Evolutionary conservation across 495 filamentous ascomycete genomes (phyloP).

Genomic region (Elasticomyces elasticus): DNA sequence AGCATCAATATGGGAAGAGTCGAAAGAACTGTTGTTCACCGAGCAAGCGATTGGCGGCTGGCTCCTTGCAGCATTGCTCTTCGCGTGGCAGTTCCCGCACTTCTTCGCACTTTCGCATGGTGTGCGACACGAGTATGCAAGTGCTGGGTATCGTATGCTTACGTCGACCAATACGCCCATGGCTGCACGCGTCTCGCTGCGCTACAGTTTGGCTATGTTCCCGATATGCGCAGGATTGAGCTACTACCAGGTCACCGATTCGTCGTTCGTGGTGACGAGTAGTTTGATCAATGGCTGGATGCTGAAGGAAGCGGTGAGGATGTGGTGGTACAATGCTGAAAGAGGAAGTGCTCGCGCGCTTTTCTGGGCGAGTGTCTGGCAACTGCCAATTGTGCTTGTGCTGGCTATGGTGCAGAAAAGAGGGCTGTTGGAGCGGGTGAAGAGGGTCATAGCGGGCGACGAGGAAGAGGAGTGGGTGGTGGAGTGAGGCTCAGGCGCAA

Average conservation of each 20-base stretch:
- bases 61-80: conserved; percentile 73
- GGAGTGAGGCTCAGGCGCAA: too few relatives aligned
- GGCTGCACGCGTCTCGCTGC: conserved; percentile 74
- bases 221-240: conserved; percentile 79
- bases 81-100: conserved; percentile 97
- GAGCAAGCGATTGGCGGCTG: conserved; percentile 63
- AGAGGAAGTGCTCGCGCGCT: conserved; percentile 73
- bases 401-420: conserved; percentile 90
- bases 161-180: conserved; percentile 74
- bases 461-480: conserved; percentile 29
- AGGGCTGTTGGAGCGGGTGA: conserved; percentile 81
- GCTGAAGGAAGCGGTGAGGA: conserved; percentile 64
- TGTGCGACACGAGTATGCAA: conserved; percentile 81
- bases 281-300: conserved; percentile 80
- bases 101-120: conserved; percentile 86
- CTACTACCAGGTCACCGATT: conserved; percentile 74
- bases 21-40: conserved; percentile 61
- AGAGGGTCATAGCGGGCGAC: conserved; percentile 55
- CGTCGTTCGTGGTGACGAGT: conserved; percentile 74
- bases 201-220: conserved; percentile 80
- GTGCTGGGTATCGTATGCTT: conserved; percentile 84
- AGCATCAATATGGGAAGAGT: conserved; percentile 5
- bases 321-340: conserved; percentile 68
- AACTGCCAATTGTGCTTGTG: conserved; percentile 82
- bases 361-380: conserved; percentile 98